Evolutionary conservation across 495 filamentous ascomycete species (phyloP), one percentile per base, ranked within the genome.

Genomic region (Neurospora sp.): DNA sequence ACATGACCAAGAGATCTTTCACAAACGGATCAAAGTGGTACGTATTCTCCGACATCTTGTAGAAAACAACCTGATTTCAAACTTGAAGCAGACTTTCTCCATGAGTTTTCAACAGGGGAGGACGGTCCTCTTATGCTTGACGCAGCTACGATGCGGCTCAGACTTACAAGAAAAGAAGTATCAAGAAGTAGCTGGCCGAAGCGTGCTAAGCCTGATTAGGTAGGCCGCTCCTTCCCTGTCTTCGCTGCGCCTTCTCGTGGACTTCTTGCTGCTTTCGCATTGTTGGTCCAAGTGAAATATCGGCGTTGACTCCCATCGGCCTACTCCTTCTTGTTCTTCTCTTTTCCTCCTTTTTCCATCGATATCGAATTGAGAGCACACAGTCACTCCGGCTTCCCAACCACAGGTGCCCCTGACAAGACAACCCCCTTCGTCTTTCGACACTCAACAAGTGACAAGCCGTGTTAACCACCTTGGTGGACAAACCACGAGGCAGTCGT

Each of bases 261-360:
- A 48, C 37, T 42, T 71, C 37, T 68, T 65, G 37, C 61, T 61
- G 44, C 48, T 59, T 22, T 59, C 20, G n/a, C 53, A 61, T 65
- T 65, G 27, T 65, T 69, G 40, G 16, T 69, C 68, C 44, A 73
- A 81, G 75, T 85, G 83, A 86, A 84, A 86, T 86, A 86, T 82
- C 83, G 76, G 79, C 75, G 78, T 70, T 85, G 84, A 85, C 84
- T 85, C 84, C 83, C 78, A 78, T 77, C 82, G 82, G 79, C 77
- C 70, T 40, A 40, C 72, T 69, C 38, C 72, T 72, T 72, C 48
- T 72, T 68, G 40, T 75, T 75, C 48, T 79, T 76, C 69, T 77
- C 71, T 69, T 76, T 77, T 73, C 78, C 79, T 76, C 70, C 76
- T 68, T 75, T 77, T 73, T 73, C 70, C 73, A 76, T 71, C 74